Base-by-base conservation (phyloP, 768 basidiomycete genomes). In the Boletellus ananas region DNA sequence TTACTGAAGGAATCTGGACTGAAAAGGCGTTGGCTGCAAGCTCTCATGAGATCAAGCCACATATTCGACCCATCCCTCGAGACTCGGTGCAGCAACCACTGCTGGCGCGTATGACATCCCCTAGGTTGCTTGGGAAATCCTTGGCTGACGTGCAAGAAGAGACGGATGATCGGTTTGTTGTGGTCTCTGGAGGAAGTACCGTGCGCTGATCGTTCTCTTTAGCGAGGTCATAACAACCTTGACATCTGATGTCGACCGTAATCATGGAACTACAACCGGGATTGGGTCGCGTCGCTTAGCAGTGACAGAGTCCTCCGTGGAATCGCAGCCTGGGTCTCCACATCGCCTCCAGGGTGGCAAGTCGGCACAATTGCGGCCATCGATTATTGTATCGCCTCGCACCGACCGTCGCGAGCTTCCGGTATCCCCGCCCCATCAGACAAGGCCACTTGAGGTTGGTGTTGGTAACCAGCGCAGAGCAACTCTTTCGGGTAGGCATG, bases 21-120 rank as follows among this genome's bases (percentile, higher is more conserved):
- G 51, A 35, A 36, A 39, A 54, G 31, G 11, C 11, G 12, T 36
- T 29, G 21, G 48, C n/a, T 18, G 29, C 39, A 23, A 27, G 57
- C 14, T 47, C 47, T 21, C 54, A 62, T 16, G 57, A 54, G 35
- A 34, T 36, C 17, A 58, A 42, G 21, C 46, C 51, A 6, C 55
- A 62, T 38, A 37, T 10, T 36, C 51, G 39, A 20, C 29, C 49
- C n/a, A 7, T 20, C 0, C 14, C 37, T 16, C 47, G 12, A 8
- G 44, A 44, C 2, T 6, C 34, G 8, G 18, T 35, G 1, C 10
- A 47, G n/a, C 44, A 45, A 14, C 11, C 4, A 7, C 14, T 23
- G 6, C 14, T 18, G 6, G 35, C 17, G 14, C 52, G 21, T 13
- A 6, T n/a, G 31, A 31, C 27, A 4, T 10, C 27, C 9, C 8